Conservation (phyloP, 805 yeast genomes). For the Osmozyma mogii region DNA sequence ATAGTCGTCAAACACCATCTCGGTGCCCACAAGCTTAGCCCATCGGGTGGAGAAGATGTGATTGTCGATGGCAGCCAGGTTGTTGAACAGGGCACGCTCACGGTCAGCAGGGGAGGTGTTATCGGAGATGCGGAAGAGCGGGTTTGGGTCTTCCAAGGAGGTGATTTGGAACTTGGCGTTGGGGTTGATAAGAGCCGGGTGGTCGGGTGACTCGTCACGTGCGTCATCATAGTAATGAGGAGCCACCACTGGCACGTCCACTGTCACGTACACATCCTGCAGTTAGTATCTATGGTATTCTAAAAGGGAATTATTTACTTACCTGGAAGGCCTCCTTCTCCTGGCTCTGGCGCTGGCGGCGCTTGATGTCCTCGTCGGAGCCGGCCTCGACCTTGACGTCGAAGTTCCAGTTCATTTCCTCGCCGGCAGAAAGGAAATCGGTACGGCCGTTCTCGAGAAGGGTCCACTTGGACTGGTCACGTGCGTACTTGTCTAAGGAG, state of each 20-base stretch:
- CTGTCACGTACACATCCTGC: constrained; percentile 27
- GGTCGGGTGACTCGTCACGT: constrained; percentile 3
- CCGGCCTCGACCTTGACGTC: constrained; percentile 76
- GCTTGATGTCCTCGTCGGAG: constrained; percentile 73
- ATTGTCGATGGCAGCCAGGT: constrained; percentile 30
- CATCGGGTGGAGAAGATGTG: constrained; percentile 67
- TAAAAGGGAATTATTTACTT: constrained; percentile 5
- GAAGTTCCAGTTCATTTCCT: constrained; percentile 93
- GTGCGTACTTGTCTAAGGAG: constrained; percentile 58
- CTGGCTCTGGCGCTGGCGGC: constrained; percentile 25
- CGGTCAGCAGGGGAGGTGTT: constrained; percentile 16
- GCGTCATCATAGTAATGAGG: constrained; percentile 11
- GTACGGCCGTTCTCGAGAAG: constrained; percentile 65
- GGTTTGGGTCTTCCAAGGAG: constrained; percentile 22
- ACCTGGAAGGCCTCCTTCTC: constrained; percentile 11
- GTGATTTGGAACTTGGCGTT: constrained; percentile 35
- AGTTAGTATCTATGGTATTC: constrained; percentile 18
- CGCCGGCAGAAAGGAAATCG: constrained; percentile 64
- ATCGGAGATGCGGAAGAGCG: constrained; percentile 30
- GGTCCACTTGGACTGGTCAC: constrained; percentile 41
- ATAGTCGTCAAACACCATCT: constrained; percentile 34
- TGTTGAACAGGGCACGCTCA: constrained; percentile 14
- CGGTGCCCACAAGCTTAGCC: constrained; percentile 77
- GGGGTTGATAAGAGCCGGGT: constrained; percentile 22
- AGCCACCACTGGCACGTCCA: constrained; percentile 22